A percentile compares a stretch with the other conserved stretches of the same genome.
phyloP scores from a whole-genome alignment of 1,139 yeast genomes.

The Pichia sp. region DNA sequence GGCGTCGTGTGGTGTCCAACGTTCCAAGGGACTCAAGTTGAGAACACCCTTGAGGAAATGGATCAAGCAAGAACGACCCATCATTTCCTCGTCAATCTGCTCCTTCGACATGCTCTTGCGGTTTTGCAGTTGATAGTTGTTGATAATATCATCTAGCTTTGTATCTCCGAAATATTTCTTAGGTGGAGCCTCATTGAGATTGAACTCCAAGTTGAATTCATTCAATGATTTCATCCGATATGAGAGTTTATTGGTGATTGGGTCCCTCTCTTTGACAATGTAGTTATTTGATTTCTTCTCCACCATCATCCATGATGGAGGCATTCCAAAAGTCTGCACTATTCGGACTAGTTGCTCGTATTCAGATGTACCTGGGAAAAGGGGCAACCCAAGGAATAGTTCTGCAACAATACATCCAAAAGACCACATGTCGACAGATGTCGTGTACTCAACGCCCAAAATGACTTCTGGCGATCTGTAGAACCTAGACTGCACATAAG shows the following conservation, averaged over 20 bases:
- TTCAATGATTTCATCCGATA: conserved; percentile 50
- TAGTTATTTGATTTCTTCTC: conserved; percentile 79
- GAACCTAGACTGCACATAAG: conserved; percentile 92
- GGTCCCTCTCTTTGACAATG: conserved; percentile 38
- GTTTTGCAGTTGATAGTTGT: conserved; percentile 64
- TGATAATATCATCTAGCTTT: conserved; percentile 64
- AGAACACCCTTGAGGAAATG: conserved; percentile 76
- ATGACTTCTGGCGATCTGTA: conserved; percentile 96
- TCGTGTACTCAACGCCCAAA: conserved; percentile 82
- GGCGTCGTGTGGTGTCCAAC: conserved; percentile 98
- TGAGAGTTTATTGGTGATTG: conserved; percentile 21
- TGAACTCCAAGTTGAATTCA: conserved; percentile 51
- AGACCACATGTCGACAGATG: conserved; percentile 98
- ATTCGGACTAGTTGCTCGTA: conserved; percentile 84
- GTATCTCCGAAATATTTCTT: conserved; percentile 78
- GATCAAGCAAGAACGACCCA: conserved; percentile 61
- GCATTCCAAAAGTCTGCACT: conserved; percentile 74
- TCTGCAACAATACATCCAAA: conserved; percentile 96
- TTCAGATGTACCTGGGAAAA: conserved; percentile 94
- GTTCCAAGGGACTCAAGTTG: conserved; percentile 81
- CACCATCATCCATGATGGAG: conserved; percentile 95
- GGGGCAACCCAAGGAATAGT: conserved; percentile 83
- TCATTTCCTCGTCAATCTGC: conserved; percentile 62
- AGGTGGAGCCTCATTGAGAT: conserved; percentile 65
- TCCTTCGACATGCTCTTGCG: conserved; percentile 49